Evolutionary conservation across 441 rosid species (phyloP), one percentile per base, ranked within the genome.

Genomic region (Populus hybrid): DNA sequence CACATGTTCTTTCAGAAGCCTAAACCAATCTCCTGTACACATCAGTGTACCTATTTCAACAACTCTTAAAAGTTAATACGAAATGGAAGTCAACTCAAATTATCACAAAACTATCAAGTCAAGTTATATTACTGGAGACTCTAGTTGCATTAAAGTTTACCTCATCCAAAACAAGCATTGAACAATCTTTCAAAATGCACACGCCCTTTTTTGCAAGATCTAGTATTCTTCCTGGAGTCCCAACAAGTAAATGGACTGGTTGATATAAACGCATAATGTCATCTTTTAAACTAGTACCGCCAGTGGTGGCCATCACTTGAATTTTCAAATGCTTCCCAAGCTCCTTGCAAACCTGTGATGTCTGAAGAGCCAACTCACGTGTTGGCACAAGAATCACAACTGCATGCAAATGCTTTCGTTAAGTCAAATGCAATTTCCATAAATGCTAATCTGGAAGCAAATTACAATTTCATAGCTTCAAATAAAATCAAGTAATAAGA

Each of bases 101-200:
- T 7, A 63, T n/a, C 28, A 63, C 28, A n/a, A 10, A 9, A n/a
- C 66, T 23, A 63, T 63, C 66, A 6, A 6, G 7, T 59, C 64
- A 6, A 21, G 28, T 18, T 63, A 63, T 63, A 65, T 36, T 21
- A 69, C 31, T 4, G 23, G 3, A 35, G 72, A 56, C 9, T 35
- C 9, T 18, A 3, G 29, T 0, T 3, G 26, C 14, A 7, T 16
- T n/a, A 35, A 29, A 21, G 71, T 78, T 81, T 86, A 88, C 99
- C 98, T 95, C 99, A 84, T 95, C 99, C 97, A 95, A 89, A 77
- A 91, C 98, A 67, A 95, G 95, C 93, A 95, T 89, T 11, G 97
- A 89, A 78, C 99, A 95, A 82, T 94, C 90, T 86, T 95, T 95
- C 88, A 95, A 86, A 84, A 92, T 79, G 85, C 99, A 95, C 81